Conservation (phyloP, 768 basidiomycete species). For the Boletus insuetus region DNA sequence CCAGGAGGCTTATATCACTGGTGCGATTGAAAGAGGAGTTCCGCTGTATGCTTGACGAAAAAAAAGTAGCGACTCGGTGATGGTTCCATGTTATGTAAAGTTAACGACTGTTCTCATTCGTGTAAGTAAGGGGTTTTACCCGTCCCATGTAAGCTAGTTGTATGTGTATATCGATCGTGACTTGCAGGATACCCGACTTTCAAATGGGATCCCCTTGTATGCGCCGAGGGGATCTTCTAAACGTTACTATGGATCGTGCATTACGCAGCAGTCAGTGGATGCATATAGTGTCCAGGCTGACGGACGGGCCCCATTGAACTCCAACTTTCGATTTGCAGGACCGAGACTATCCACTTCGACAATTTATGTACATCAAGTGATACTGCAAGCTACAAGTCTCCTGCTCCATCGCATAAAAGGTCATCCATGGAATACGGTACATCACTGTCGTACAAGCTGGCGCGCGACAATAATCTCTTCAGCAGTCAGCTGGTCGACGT, state of each 20-base stretch:
- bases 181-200: neutral
- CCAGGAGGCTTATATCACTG: conserved; percentile 56
- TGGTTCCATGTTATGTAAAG: too few relatives aligned
- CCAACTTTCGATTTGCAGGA: neutral
- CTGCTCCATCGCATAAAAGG: neutral
- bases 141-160: neutral
- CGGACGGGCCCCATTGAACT: neutral
- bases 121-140: neutral
- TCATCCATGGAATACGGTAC: neutral
- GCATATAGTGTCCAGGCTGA: neutral
- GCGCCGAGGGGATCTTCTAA: too few relatives aligned
- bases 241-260: too few relatives aligned
- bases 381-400: conserved; percentile 10
- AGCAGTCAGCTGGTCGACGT: conserved; percentile 63
- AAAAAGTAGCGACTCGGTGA: neutral
- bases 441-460: conserved; percentile 39
- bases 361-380: conserved; percentile 10
- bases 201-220: neutral
- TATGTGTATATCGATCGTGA: neutral
- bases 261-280: neutral
- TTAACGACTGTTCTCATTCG: neutral
- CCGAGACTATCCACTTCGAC: neutral
- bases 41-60: conserved; percentile 3
- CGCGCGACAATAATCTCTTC: conserved; percentile 73
- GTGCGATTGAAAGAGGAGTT: conserved; percentile 13